A percentile compares a stretch with the other conserved stretches of the same genome.
Evolutionary conservation across 495 filamentous ascomycete genomes (phyloP).

Genomic region (Glarea lozoyensis): DNA sequence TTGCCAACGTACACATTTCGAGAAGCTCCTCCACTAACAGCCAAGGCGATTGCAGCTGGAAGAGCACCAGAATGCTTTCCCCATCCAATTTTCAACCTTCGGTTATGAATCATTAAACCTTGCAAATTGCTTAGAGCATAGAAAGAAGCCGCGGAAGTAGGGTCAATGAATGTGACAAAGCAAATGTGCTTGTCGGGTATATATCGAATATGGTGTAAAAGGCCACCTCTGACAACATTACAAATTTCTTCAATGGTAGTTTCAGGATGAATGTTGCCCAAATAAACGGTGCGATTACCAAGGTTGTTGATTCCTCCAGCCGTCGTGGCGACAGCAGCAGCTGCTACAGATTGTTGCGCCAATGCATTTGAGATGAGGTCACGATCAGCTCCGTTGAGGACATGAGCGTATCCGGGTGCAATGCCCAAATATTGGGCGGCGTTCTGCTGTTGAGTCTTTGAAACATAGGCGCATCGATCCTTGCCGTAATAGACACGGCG

Average conservation of each 20-base stretch:
- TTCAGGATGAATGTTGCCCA: constrained; percentile 97
- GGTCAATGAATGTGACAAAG: constrained; percentile 99
- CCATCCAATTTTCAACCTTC: constrained; percentile 96
- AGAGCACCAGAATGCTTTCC: constrained; percentile 98
- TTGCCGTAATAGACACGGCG: constrained; percentile 97
- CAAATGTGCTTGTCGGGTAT: constrained; percentile 99
- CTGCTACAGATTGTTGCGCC: constrained; percentile 94
- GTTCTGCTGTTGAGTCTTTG: constrained; percentile 99
- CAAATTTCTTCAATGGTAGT: constrained; percentile 98
- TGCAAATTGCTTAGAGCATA: constrained; percentile 96
- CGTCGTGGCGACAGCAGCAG: constrained; percentile 90
- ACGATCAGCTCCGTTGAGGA: constrained; percentile 89
- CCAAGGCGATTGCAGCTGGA: constrained; percentile 90
- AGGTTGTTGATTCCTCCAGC: constrained; percentile 96
- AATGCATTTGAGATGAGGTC: constrained; percentile 93
- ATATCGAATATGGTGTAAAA: constrained; percentile 96
- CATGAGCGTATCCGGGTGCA: constrained; percentile 92
- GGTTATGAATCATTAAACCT: constrained; percentile 98
- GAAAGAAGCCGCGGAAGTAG: constrained; percentile 94
- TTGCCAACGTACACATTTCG: constrained; percentile 98
- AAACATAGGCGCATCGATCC: constrained; percentile 96
- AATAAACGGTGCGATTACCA: constrained; percentile 93
- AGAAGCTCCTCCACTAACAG: constrained; percentile 91
- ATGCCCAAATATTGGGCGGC: constrained; percentile 97
- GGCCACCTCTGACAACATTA: constrained; percentile 87